These are phyloP conservation scores for Ogataea haglerorum DNA, from an alignment of 805 yeast species.

Conservation along the genomic window DNA sequence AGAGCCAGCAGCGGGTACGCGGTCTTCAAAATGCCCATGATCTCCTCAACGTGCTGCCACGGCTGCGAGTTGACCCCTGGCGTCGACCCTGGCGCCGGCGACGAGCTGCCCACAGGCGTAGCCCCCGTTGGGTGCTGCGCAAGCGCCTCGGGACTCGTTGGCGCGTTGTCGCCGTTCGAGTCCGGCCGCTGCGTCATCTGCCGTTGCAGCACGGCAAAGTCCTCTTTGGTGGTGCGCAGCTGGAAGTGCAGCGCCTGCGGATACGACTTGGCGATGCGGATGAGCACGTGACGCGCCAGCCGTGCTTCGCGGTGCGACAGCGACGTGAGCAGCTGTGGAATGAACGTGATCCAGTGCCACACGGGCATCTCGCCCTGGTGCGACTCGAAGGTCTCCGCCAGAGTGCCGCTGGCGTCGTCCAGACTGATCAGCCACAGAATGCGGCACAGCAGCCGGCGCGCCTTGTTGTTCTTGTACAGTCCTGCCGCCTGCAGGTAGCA, in stretches of 20 bases:
- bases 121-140: slow-evolving; percentile 3
- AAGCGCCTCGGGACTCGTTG: slow-evolving; percentile 4
- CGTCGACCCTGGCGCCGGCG: slow-evolving; percentile 1
- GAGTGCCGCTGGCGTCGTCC: slow-evolving; percentile 79
- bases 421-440: slow-evolving; percentile 90
- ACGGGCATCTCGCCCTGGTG: slow-evolving; percentile 96
- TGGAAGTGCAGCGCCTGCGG: slow-evolving; percentile 98
- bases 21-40: slow-evolving; percentile 92
- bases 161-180: slow-evolving; percentile 7
- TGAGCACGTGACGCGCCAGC: slow-evolving; percentile 81
- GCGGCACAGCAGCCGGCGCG: slow-evolving; percentile 82
- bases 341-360: slow-evolving; percentile 98
- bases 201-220: slow-evolving; percentile 80
- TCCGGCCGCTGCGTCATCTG: slow-evolving; percentile 39
- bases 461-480: slow-evolving; percentile 85
- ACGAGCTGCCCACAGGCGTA: slow-evolving; percentile 4
- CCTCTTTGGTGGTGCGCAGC: slow-evolving; percentile 91
- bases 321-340: slow-evolving; percentile 89
- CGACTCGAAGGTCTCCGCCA: slow-evolving; percentile 84
- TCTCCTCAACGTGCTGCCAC: slow-evolving; percentile 89
- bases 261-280: slow-evolving; percentile 90
- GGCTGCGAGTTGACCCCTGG: slow-evolving; percentile 51
- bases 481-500: slow-evolving; percentile 98
- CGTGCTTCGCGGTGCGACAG: slow-evolving; percentile 89
- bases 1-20: slow-evolving; percentile 93